phyloP scores from a whole-genome alignment of 306 rosid species.

The Malus sieversii region DNA sequence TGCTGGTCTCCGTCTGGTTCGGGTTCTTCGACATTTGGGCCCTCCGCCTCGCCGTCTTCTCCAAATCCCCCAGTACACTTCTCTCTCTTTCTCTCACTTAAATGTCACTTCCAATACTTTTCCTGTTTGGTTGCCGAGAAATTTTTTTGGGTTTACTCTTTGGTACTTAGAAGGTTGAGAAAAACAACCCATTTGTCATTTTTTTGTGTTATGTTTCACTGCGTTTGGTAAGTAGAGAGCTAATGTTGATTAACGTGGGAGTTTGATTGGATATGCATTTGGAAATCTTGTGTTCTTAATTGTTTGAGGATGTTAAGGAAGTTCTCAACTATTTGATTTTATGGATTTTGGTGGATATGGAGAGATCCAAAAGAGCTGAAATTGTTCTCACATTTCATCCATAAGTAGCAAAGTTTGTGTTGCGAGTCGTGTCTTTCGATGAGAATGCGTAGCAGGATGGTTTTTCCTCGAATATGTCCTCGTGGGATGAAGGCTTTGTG shows the following conservation, averaged over 20 bases:
- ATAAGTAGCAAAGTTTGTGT: too few species aligned
- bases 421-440: background rate
- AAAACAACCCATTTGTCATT: too few species aligned
- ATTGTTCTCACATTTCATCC: background rate
- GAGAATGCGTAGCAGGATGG: background rate
- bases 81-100: background rate
- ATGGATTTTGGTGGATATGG: background rate
- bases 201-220: too few species aligned
- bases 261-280: too few species aligned
- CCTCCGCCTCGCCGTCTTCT: slow-evolving; percentile 74
- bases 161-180: background rate
- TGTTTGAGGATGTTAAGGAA: too few species aligned
- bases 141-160: background rate
- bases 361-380: background rate
- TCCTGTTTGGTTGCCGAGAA: background rate
- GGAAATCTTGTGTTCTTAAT: too few species aligned
- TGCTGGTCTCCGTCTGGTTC: slow-evolving; percentile 87
- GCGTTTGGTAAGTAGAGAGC: too few species aligned
- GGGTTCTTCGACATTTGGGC: slow-evolving; percentile 95
- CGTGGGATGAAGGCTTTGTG: background rate
- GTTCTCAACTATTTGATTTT: background rate
- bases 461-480: background rate
- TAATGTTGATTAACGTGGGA: too few species aligned
- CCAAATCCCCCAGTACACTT: slow-evolving; percentile 46
- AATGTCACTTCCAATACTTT: background rate